Evolutionary conservation across 2,329 filamentous ascomycete species (phyloP).

Genomic region (Rhexocercosporidium sp.): DNA sequence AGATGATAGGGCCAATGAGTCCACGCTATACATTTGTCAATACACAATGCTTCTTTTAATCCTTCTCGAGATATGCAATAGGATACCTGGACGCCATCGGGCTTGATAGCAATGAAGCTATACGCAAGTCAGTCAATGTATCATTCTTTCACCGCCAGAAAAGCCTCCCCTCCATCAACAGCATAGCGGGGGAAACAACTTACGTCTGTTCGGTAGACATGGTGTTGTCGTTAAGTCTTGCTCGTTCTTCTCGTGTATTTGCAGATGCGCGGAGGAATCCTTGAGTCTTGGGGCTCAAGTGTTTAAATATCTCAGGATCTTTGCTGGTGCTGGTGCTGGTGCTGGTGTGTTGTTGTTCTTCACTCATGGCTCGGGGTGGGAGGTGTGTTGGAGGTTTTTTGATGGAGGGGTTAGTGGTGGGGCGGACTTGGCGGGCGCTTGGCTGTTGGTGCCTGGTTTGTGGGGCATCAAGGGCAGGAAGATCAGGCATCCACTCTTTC

Average conservation of each 20-base stretch:
- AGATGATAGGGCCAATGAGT: constrained; percentile 96
- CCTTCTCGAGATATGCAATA: constrained; percentile 1
- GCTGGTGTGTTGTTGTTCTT: constrained; percentile 32
- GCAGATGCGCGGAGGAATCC: constrained; percentile 45
- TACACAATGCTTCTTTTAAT: constrained; percentile 7
- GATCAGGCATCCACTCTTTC: not conserved
- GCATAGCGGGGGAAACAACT: constrained; percentile 19
- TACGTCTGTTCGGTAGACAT: constrained; percentile 90
- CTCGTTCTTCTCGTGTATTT: constrained; percentile 42
- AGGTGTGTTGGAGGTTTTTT: constrained; percentile 31
- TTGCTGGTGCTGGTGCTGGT: constrained; percentile 28
- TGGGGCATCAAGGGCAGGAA: not conserved
- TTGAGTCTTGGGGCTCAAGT: constrained; percentile 54
- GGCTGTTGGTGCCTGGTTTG: not conserved
- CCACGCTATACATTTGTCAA: constrained; percentile 70
- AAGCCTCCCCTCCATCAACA: constrained; percentile 4
- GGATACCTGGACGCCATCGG: constrained; percentile 95
- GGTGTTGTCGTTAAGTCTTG: constrained; percentile 49
- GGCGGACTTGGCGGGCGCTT: constrained; percentile 15
- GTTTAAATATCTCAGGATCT: constrained; percentile 51
- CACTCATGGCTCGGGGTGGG: constrained; percentile 24
- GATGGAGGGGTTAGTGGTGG: constrained; percentile 28
- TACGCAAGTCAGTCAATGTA: constrained; percentile 37
- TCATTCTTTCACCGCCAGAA: constrained; percentile 35
- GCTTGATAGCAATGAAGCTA: constrained; percentile 99